These are phyloP conservation scores for Nyctanthes arbortristis DNA, from an alignment of 257 asterid genomes.

Conservation along the genomic window DNA sequence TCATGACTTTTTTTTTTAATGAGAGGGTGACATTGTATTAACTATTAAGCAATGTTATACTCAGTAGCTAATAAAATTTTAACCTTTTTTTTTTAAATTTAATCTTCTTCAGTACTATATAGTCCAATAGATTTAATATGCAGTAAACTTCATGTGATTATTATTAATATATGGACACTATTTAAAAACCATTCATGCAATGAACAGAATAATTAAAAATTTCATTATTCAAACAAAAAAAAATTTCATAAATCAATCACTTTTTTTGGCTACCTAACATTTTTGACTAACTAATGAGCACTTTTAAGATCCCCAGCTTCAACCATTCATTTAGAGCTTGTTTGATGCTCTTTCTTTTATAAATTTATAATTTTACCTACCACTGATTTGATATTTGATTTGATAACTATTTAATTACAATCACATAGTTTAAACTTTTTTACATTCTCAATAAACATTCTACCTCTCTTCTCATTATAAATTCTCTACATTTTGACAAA, in stretches of 20 bases:
- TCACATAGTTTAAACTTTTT: no score
- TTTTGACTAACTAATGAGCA: constrained; percentile 21
- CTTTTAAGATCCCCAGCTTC: constrained; percentile 19
- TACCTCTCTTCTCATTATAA: no score
- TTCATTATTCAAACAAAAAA: background rate
- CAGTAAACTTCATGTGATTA: background rate
- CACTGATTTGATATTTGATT: no score
- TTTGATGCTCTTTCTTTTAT: no score
- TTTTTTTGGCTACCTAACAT: constrained; percentile 3
- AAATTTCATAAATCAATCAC: background rate
- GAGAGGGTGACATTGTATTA: no score
- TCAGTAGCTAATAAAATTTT: background rate
- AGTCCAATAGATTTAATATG: background rate
- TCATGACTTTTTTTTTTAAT: no score
- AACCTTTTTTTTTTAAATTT: background rate
- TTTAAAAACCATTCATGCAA: background rate
- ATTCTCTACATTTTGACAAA: no score
- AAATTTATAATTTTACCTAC: no score
- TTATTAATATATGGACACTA: constrained; percentile 1
- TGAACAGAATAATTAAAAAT: background rate
- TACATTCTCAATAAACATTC: no score
- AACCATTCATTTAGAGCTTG: constrained; percentile 6
- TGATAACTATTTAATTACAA: no score
- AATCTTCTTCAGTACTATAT: background rate
- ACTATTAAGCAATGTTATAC: background rate